Evolutionary conservation across 768 basidiomycete genomes (phyloP), one percentile per base, ranked within the genome.

Genomic region (Leccinum disarticulatum): DNA sequence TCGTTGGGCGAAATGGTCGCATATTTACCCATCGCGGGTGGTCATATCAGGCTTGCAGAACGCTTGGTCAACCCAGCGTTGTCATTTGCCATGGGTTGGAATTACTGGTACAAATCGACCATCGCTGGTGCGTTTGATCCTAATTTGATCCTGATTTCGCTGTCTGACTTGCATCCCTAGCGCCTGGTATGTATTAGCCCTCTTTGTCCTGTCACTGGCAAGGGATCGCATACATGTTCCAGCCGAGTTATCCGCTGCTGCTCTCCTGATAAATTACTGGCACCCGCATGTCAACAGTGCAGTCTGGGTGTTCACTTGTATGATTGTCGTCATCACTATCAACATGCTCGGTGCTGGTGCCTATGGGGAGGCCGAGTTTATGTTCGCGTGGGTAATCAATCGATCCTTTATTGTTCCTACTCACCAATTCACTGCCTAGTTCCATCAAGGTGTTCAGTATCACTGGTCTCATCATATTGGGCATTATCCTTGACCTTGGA

Each of bases 31-130:
- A 79, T 93, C 53, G 81, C 88, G 28, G 91, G 91, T 58, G 91
- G 84, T 46, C 90, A 92, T 64, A 91, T 93, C 73, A 90, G 79
- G 58, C 74, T 93, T 14, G 86, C 91, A 0, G 91, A 87, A 69
- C 88, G 91, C 35, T 94, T 93, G 65, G 87, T 93, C 6, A 83
- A 90, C 60, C 87, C 84, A 14, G 87, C 89, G 1, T 76, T 90
- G 61, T 87, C 89, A 25, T 76, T 77, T 49, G 67, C 79, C 8
- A 77, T 80, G 80, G 80, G 80, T 22, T 83, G 81, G 80, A 83
- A 82, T 64, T 83, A 82, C 62, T 82, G 81, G 81, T 73, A 74
- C 25, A 69, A 67, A 60, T 68, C 70, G 72, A 63, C 59, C 3
- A 68, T 68, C 50, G 56, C 66, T 19, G 70, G 66, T 46, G 19